A percentile compares a stretch with the other conserved stretches of the same genome.
Evolutionary conservation across 2,329 filamentous ascomycete species (phyloP).

Genomic region (Atkinsonella hypoxylon): DNA sequence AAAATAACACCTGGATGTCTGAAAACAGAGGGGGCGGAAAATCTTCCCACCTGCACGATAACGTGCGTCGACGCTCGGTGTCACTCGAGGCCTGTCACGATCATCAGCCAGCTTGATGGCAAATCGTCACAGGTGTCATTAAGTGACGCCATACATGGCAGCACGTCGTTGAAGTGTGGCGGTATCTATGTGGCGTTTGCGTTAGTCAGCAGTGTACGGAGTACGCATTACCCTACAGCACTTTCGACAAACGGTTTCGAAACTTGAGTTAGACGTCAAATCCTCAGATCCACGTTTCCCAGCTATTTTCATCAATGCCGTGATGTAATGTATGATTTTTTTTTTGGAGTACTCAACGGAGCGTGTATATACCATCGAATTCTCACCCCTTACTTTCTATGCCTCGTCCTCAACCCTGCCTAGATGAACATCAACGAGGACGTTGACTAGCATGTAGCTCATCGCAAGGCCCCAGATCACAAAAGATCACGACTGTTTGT

Average conservation of each 20-base stretch:
- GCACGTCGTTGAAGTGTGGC: background rate
- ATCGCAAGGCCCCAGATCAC: no score
- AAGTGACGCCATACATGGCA: conserved; percentile 2
- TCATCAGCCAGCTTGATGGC: background rate
- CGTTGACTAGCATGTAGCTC: no score
- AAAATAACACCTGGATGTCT: background rate
- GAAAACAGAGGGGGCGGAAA: background rate
- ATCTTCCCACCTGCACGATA: background rate
- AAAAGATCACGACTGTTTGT: no score
- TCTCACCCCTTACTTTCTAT: no score
- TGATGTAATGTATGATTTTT: no score
- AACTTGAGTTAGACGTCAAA: background rate
- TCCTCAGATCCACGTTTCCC: no score
- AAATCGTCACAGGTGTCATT: conserved; percentile 1
- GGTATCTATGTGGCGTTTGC: background rate
- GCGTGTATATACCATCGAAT: no score
- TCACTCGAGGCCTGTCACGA: background rate
- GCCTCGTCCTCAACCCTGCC: no score
- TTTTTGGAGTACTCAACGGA: no score
- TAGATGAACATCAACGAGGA: no score
- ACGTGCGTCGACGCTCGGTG: conserved; percentile 1
- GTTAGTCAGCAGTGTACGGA: background rate
- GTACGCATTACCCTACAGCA: background rate
- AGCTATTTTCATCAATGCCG: no score
- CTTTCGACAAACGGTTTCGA: background rate